Conservation (phyloP, 1,284 basidiomycete species). For the Amylostereum areolatum region DNA sequence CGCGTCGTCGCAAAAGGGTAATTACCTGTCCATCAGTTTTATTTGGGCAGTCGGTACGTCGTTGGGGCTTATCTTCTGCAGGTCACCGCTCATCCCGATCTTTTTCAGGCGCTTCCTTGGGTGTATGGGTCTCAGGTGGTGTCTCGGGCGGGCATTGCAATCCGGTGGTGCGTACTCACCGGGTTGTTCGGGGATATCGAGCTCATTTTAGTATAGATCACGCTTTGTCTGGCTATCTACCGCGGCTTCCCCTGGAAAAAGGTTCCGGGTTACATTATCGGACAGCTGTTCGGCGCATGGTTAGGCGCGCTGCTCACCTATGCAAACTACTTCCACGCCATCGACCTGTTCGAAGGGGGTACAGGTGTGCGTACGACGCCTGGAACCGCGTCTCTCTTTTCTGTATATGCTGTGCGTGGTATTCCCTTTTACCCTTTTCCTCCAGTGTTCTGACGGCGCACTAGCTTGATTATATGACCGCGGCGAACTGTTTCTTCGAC, state of each 20-base stretch:
- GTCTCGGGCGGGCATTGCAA: conserved; percentile 77
- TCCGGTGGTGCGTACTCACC: conserved; percentile 46
- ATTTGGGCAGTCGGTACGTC: conserved; percentile 61
- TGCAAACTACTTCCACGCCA: conserved; percentile 72
- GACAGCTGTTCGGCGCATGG: conserved; percentile 71
- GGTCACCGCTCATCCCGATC: neutral
- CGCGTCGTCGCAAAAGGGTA: conserved; percentile 46
- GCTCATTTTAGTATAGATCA: conserved; percentile 28
- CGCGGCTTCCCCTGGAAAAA: conserved; percentile 77
- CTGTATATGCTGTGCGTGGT: conserved; percentile 59
- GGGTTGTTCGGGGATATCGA: conserved; percentile 17
- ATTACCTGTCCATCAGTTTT: conserved; percentile 52
- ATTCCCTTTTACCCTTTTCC: neutral
- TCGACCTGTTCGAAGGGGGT: conserved; percentile 66
- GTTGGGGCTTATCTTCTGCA: neutral
- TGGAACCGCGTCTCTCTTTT: conserved; percentile 65
- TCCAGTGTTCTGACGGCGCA: neutral
- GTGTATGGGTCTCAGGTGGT: conserved; percentile 60
- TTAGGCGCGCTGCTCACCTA: conserved; percentile 69
- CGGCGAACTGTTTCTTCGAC: conserved; percentile 11
- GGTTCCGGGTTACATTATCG: conserved; percentile 64
- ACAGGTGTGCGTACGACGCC: conserved; percentile 51
- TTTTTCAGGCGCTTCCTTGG: conserved; percentile 43
- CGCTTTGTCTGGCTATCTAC: conserved; percentile 60
- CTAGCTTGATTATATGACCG: conserved; percentile 53